Conservation (phyloP, 169 alveolate genomes). For the Plasmodium cynomolgi region DNA sequence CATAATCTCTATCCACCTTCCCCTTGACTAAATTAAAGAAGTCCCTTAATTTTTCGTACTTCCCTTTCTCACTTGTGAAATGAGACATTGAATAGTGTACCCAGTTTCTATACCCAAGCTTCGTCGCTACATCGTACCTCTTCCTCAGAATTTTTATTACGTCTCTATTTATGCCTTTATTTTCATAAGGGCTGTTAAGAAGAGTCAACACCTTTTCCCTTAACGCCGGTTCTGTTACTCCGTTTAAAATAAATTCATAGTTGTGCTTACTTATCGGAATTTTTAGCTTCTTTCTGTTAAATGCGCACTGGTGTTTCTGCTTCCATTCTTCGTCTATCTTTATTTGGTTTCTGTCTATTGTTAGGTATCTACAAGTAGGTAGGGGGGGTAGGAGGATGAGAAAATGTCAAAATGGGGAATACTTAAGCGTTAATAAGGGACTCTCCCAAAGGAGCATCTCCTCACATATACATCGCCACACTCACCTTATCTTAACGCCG, state of each 20-base stretch:
- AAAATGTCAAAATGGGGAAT: not conserved
- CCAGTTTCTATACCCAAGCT: slow-evolving; percentile 57
- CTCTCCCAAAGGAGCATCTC: not conserved
- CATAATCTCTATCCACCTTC: slow-evolving; percentile 31
- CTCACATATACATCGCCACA: not conserved
- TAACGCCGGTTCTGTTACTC: not conserved
- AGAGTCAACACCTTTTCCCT: slow-evolving; percentile 35
- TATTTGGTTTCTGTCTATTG: slow-evolving; percentile 42
- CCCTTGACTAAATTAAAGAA: slow-evolving; percentile 15
- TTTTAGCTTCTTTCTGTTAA: slow-evolving; percentile 35
- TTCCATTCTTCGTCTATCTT: slow-evolving; percentile 56
- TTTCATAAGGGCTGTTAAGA: slow-evolving; percentile 45
- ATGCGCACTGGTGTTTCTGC: slow-evolving; percentile 27
- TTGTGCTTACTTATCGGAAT: slow-evolving; percentile 69
- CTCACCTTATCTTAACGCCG: slow-evolving; percentile 23
- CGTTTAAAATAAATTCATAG: slow-evolving; percentile 43
- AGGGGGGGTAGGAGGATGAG: not conserved
- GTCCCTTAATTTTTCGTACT: slow-evolving; percentile 17
- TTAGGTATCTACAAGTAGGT: slow-evolving; percentile 4
- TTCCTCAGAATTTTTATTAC: slow-evolving; percentile 62
- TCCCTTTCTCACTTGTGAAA: slow-evolving; percentile 49
- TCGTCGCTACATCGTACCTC: slow-evolving; percentile 61
- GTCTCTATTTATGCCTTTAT: slow-evolving; percentile 19
- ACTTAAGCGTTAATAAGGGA: not conserved
- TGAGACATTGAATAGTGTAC: slow-evolving; percentile 33